Evolutionary conservation across 495 filamentous ascomycete species (phyloP).

Genomic region (Lophium mytilinum): DNA sequence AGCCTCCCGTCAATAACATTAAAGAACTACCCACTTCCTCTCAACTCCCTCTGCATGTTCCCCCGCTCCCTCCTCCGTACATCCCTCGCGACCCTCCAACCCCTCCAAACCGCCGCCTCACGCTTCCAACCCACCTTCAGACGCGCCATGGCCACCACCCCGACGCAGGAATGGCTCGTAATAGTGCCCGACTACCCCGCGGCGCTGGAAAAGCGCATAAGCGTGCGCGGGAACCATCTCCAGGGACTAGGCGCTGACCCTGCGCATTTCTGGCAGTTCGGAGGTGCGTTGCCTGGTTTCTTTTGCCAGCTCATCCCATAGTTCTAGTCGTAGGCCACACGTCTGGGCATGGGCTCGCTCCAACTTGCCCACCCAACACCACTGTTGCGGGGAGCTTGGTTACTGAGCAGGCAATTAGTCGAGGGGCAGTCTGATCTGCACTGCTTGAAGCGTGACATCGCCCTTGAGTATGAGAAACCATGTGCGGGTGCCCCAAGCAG

Average conservation of each 20-base stretch:
- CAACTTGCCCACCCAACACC: no score
- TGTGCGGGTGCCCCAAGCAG: no score
- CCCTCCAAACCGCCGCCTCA: no score
- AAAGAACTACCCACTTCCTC: no score
- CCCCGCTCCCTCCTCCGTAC: not conserved
- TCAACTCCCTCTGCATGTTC: not conserved
- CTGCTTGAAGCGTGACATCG: no score
- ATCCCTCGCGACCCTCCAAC: not conserved
- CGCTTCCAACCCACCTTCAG: not conserved
- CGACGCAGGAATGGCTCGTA: conserved; percentile 63
- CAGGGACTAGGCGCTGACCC: conserved; percentile 8
- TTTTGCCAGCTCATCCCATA: not conserved
- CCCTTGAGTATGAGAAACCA: no score
- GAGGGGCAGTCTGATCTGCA: no score
- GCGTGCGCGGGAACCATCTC: conserved; percentile 50
- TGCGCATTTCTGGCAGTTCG: conserved; percentile 22
- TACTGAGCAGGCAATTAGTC: no score
- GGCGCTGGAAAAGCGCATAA: conserved; percentile 57
- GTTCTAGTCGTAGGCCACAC: no score
- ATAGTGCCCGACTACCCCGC: conserved; percentile 71
- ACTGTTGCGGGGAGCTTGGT: no score
- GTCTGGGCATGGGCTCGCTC: no score
- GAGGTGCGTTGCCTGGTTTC: conserved; percentile 13
- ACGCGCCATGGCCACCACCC: not conserved
- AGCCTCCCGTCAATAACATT: no score